phyloP scores from a whole-genome alignment of 768 basidiomycete species.

The Psilocybe cubensis region DNA sequence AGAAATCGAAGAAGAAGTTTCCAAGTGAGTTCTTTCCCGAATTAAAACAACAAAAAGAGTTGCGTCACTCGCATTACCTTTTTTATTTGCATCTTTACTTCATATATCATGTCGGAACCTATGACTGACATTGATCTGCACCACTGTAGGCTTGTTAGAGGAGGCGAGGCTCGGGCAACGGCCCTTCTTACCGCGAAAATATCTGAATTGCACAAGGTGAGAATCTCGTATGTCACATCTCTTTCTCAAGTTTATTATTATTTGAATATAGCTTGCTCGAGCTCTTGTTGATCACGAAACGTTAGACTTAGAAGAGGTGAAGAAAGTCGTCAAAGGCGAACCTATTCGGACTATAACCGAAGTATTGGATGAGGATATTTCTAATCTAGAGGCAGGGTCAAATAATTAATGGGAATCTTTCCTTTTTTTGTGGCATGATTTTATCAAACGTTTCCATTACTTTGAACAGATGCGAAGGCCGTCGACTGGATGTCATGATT shows the following conservation, averaged over 20 bases:
- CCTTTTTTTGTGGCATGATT: not conserved
- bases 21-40: constrained; percentile 55
- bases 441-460: not conserved
- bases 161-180: constrained; percentile 68
- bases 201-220: constrained; percentile 76
- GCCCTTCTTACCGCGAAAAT: constrained; percentile 66
- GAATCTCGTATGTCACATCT: constrained; percentile 16
- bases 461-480: not conserved
- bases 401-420: constrained; percentile 16
- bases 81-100: constrained; percentile 6
- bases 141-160: constrained; percentile 62
- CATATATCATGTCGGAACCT: constrained; percentile 9
- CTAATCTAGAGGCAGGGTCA: constrained; percentile 32
- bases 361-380: constrained; percentile 61
- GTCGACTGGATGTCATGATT: not conserved
- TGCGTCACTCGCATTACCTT: not conserved
- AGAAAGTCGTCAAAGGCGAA: constrained; percentile 84
- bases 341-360: constrained; percentile 72
- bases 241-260: not conserved
- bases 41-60: not conserved
- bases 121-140: constrained; percentile 15
- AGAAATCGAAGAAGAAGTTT: constrained; percentile 88
- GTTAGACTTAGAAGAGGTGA: constrained; percentile 83
- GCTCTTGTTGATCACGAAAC: constrained; percentile 97
- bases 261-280: constrained; percentile 67